Percentiles rank a stretch among this genome's conserved stretches.
Evolutionary conservation across 106 monocot species (phyloP).

Genomic region (Triglochin maritima): DNA sequence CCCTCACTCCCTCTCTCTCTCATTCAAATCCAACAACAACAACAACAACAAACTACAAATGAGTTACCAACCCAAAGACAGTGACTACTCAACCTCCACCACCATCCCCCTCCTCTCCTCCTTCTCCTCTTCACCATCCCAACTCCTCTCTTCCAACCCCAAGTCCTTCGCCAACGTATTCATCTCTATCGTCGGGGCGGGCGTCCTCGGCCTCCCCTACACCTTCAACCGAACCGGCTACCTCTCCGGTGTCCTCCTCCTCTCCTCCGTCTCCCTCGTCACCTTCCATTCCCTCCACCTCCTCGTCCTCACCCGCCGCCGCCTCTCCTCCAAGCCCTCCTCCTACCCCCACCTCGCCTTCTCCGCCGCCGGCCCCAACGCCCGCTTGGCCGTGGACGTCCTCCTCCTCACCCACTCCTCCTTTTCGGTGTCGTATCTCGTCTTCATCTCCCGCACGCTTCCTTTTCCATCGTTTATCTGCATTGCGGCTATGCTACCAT

Average conservation of each 20-base stretch:
- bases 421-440: conserved; percentile 27
- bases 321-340: conserved; percentile 25
- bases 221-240: conserved; percentile 83
- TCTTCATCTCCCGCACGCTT: conserved; percentile 30
- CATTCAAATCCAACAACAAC: too few relatives aligned
- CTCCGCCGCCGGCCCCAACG: conserved; percentile 19
- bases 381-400: conserved; percentile 22
- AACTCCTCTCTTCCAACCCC: conserved; percentile 59
- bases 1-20: too few relatives aligned
- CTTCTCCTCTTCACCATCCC: not conserved
- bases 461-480: conserved; percentile 13
- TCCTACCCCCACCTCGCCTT: conserved; percentile 28
- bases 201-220: conserved; percentile 94
- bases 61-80: too few relatives aligned
- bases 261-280: conserved; percentile 41
- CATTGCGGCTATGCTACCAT: conserved; percentile 24
- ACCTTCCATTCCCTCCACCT: conserved; percentile 91
- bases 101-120: not conserved
- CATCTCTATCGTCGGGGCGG: conserved; percentile 90
- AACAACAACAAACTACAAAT: too few relatives aligned
- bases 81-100: not conserved
- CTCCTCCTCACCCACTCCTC: conserved; percentile 35
- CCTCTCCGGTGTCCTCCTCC: conserved; percentile 41
- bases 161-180: conserved; percentile 97
- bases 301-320: conserved; percentile 61